These are phyloP conservation scores for Cubamyces lactineus DNA, from an alignment of 768 basidiomycete genomes.

Conservation along the genomic window DNA sequence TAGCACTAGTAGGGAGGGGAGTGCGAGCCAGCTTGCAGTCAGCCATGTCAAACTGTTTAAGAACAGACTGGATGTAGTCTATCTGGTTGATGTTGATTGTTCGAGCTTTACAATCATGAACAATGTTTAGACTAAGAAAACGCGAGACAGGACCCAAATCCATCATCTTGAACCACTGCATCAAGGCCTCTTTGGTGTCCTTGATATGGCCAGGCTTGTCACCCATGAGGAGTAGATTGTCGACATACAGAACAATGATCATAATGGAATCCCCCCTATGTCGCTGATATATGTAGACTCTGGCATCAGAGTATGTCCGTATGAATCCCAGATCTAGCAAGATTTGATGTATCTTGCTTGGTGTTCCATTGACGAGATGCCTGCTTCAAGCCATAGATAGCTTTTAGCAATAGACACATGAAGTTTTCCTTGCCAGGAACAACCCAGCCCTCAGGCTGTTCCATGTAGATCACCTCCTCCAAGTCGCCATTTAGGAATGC, in stretches of 20 bases:
- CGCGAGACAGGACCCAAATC: conserved; percentile 16
- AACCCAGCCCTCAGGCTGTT: conserved; percentile 31
- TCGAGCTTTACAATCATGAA: conserved; percentile 16
- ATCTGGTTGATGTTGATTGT: conserved; percentile 31
- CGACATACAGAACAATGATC: conserved; percentile 6
- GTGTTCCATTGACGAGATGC: conserved; percentile 34
- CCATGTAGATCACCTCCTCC: conserved; percentile 35
- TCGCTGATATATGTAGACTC: conserved; percentile 8
- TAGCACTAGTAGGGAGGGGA: conserved; percentile 25
- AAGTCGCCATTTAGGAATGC: conserved; percentile 36
- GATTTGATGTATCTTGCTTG: conserved; percentile 23
- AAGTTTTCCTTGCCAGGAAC: conserved; percentile 22
- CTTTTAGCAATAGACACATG: conserved; percentile 32
- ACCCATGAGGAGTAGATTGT: conserved; percentile 9
- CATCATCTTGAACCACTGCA: conserved; percentile 20
- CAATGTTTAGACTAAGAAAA: conserved; percentile 28
- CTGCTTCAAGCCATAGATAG: conserved; percentile 37
- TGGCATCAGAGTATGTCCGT: conserved; percentile 28
- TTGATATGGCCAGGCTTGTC: background rate
- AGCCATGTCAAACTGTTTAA: conserved; percentile 28
- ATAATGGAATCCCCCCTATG: background rate
- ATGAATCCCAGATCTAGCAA: conserved; percentile 33
- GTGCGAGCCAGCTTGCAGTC: conserved; percentile 30
- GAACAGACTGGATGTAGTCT: conserved; percentile 29
- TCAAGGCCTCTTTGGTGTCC: background rate